Evolutionary conservation across 768 basidiomycete genomes (phyloP).

Genomic region (Lenzites betulinus): DNA sequence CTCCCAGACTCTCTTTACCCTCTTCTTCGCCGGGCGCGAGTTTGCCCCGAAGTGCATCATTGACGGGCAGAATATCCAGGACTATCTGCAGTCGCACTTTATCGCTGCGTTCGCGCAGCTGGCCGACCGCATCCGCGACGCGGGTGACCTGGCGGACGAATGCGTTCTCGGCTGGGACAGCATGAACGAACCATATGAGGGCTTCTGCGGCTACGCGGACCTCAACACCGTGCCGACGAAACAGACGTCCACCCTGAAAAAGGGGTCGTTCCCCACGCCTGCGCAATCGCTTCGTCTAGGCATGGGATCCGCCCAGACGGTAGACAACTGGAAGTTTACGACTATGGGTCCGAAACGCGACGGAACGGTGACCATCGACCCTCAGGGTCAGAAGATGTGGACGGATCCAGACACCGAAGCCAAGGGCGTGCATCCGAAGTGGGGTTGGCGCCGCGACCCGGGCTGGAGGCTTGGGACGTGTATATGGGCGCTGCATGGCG

Average conservation of each 20-base stretch:
- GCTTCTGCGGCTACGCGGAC: constrained; percentile 71
- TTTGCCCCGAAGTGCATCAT: constrained; percentile 92
- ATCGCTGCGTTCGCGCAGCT: constrained; percentile 74
- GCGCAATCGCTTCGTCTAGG: constrained; percentile 83
- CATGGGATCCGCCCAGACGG: constrained; percentile 81
- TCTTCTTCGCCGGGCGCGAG: constrained; percentile 89
- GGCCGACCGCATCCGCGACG: constrained; percentile 74
- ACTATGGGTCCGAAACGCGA: constrained; percentile 72
- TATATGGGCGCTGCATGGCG: constrained; percentile 86
- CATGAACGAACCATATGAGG: constrained; percentile 93
- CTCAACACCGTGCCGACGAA: constrained; percentile 61
- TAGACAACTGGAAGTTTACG: constrained; percentile 84
- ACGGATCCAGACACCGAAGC: constrained; percentile 52
- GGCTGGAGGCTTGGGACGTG: constrained; percentile 78
- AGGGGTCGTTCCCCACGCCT: constrained; percentile 86
- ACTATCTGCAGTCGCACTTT: constrained; percentile 79
- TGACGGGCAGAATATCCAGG: constrained; percentile 90
- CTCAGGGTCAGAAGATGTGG: constrained; percentile 82
- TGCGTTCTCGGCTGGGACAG: constrained; percentile 97
- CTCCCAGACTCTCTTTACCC: constrained; percentile 87
- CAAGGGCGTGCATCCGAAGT: constrained; percentile 61
- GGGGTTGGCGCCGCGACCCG: constrained; percentile 81
- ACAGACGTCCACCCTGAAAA: constrained; percentile 77
- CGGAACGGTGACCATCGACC: constrained; percentile 82
- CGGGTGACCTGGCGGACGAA: constrained; percentile 75